Evolutionary conservation across 2,329 filamentous ascomycete genomes (phyloP).

Genomic region (Ophiostoma himal-ulmi): DNA sequence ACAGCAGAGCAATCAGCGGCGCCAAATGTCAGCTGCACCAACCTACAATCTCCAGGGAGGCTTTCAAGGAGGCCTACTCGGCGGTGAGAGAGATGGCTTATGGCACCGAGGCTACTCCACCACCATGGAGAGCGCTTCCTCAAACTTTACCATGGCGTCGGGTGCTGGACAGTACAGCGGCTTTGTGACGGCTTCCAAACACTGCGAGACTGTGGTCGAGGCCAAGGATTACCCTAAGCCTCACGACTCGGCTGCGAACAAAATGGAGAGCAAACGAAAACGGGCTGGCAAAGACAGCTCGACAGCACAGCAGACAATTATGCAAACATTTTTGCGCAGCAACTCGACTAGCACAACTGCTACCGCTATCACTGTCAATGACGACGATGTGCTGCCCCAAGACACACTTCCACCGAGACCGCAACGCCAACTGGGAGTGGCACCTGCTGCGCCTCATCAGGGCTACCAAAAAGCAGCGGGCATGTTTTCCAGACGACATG

Average conservation of each 20-base stretch:
- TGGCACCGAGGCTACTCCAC: slow-evolving; percentile 48
- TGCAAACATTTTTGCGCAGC: slow-evolving; percentile 20
- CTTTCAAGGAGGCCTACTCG: slow-evolving; percentile 26
- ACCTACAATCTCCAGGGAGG: slow-evolving; percentile 21
- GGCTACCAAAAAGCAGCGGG: slow-evolving; percentile 14
- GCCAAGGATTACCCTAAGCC: slow-evolving; percentile 33
- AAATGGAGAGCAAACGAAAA: slow-evolving; percentile 29
- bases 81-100: slow-evolving; percentile 25
- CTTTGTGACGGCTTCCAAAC: slow-evolving; percentile 57
- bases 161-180: slow-evolving; percentile 41
- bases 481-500: slow-evolving; percentile 6
- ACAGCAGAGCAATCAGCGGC: slow-evolving; percentile 29
- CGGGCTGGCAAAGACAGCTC: slow-evolving; percentile 1
- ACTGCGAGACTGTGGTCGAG: slow-evolving; percentile 39
- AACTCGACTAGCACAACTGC: slow-evolving; percentile 4
- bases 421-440: not conserved
- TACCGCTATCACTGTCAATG: too few relatives aligned
- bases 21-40: slow-evolving; percentile 24
- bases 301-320: slow-evolving; percentile 19
- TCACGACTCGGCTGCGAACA: slow-evolving; percentile 24
- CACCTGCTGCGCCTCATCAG: not conserved
- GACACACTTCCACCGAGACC: not conserved
- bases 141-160: slow-evolving; percentile 52
- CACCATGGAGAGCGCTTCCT: slow-evolving; percentile 53
- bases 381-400: not conserved